Evolutionary conservation across 1,139 yeast genomes (phyloP).

Genomic region (Suhomyces ambrosiae): DNA sequence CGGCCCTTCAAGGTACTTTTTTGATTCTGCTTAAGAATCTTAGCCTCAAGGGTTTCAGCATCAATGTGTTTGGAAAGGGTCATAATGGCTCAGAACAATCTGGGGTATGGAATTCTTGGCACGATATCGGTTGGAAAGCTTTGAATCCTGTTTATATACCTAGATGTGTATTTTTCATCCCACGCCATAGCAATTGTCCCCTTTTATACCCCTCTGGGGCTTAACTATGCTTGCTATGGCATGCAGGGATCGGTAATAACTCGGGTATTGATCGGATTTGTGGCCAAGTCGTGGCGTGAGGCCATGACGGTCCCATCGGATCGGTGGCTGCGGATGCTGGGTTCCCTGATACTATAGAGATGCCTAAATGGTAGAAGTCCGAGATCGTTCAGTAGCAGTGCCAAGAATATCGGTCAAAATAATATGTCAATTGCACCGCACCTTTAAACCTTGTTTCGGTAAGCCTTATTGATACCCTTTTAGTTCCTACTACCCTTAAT

Average conservation of each 20-base stretch:
- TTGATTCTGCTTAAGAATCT: slow-evolving; percentile 29
- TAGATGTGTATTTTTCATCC: no score
- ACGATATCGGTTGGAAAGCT: no score
- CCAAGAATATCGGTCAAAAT: background rate
- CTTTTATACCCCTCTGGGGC: background rate
- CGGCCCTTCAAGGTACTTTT: slow-evolving; percentile 24
- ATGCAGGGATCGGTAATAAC: no score
- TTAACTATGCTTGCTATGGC: no score
- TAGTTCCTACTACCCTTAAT: no score
- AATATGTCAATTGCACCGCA: no score
- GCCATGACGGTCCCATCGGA: background rate
- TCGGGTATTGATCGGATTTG: no score
- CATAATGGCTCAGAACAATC: slow-evolving; percentile 18
- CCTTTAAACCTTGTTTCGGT: no score
- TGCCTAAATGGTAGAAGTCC: no score
- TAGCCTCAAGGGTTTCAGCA: slow-evolving; percentile 25
- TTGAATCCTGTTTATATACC: no score
- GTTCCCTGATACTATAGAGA: no score
- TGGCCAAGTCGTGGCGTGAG: background rate
- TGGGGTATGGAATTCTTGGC: background rate
- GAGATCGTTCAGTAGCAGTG: background rate
- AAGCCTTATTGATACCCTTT: no score
- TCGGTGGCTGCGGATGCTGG: background rate
- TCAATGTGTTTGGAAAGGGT: slow-evolving; percentile 31
- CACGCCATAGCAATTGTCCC: background rate